Base-by-base conservation (phyloP, 768 basidiomycete species). In the Xerocomellus intermedius region DNA sequence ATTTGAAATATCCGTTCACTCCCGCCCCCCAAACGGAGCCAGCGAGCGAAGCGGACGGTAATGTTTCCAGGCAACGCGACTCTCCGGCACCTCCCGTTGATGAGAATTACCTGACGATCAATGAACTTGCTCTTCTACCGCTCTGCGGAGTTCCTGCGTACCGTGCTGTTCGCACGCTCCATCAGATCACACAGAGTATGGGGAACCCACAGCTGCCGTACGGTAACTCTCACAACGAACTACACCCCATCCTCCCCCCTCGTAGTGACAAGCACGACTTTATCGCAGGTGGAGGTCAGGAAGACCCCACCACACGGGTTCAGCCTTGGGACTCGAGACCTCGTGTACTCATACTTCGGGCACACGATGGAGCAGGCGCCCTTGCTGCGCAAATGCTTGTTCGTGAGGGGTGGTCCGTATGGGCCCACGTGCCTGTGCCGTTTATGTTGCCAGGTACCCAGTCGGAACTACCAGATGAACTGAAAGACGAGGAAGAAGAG, bases 81-180 rank as follows among this genome's bases (percentile, higher is more conserved):
- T 43, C 62, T 24, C 48, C 54, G 17, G 44, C 50, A 9, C 52
- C 52, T 42, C 48, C 56, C 9, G 41, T 42, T 24, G 54, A 56
- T 21, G 48, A 59, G 8, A 52, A 44, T 32, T 56, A 62, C 22
- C 66, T 83, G 28, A 74, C 83, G 1, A 69, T 92, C 28, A 85
- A 88, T 52, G 88, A 94, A 66, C 81, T 94, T 16, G 87, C 93
- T 1, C 79, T 93, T 21, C 76, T 96, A 0, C 89, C 94, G 3
- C 74, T 92, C 2, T 82, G 83, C 42, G 94, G 89, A 4, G 75
- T 96, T 24, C 79, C 86, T n/a, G 91, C 93, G 0, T 85, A 91
- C 63, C 84, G 94, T 14, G 91, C 91, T 1, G 78, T 93, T 9
- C 82, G 88, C 42, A 87, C 88, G 0, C 82, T 87, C 57, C 73